Conservation (phyloP, 2,329 filamentous ascomycete genomes). For the Whalleya microplaca region DNA sequence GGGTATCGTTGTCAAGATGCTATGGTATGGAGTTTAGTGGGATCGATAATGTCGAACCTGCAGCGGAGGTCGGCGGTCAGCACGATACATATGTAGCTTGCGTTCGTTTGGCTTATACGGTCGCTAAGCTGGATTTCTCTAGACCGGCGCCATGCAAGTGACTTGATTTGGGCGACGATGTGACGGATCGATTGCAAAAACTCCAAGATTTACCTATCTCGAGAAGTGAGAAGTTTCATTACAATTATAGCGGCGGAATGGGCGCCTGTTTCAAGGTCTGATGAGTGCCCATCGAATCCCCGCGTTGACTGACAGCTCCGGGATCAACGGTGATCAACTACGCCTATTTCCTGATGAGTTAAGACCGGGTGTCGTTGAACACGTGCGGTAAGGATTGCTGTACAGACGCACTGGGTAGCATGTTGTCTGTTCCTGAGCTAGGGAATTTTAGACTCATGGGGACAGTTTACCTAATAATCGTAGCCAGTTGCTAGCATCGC, state of each 20-base stretch:
- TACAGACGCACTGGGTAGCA: not conserved
- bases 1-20: not conserved
- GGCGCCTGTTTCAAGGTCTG: constrained; percentile 15
- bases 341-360: constrained; percentile 17
- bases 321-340: constrained; percentile 21
- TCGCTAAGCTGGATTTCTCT: not conserved
- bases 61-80: no score
- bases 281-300: constrained; percentile 5
- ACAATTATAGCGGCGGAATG: constrained; percentile 1
- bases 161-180: not conserved
- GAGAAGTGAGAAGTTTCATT: not conserved
- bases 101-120: no score
- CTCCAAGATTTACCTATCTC: not conserved
- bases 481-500: not conserved
- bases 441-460: constrained; percentile 3
- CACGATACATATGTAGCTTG: no score
- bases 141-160: not conserved
- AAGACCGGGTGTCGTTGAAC: constrained; percentile 19
- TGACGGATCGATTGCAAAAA: not conserved
- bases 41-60: not conserved
- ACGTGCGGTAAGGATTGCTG: constrained; percentile 21
- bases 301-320: constrained; percentile 10
- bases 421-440: constrained; percentile 12
- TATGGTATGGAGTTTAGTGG: no score
- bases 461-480: not conserved